A percentile compares a stretch with the other conserved stretches of the same genome.
phyloP scores from a whole-genome alignment of 1,139 yeast genomes.

The Kodamaea anthophila region DNA sequence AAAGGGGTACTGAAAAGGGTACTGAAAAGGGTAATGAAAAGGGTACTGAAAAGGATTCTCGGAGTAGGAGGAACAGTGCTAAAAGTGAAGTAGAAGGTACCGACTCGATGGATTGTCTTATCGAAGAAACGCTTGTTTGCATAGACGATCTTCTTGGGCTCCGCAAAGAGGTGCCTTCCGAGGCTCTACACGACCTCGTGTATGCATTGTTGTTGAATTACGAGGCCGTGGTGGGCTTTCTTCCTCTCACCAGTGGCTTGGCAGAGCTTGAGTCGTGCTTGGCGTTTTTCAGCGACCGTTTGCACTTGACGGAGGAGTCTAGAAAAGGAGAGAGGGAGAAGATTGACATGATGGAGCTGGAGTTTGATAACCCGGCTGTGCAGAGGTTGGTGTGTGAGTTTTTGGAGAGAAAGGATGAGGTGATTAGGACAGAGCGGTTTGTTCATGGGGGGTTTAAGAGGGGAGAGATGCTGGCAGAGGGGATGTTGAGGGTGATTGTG shows the following conservation, averaged over 20 bases:
- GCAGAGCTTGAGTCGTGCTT: constrained; percentile 17
- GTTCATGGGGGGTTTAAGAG: too few relatives aligned
- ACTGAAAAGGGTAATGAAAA: too few relatives aligned
- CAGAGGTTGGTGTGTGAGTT: constrained; percentile 15
- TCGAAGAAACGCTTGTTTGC: constrained; percentile 24
- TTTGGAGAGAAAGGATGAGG: too few relatives aligned
- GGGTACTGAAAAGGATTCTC: too few relatives aligned
- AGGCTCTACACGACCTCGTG: constrained; percentile 17
- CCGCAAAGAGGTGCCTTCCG: not conserved
- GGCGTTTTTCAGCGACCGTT: constrained; percentile 13
- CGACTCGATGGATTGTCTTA: too few relatives aligned
- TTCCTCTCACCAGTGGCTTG: constrained; percentile 10
- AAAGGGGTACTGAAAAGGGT: too few relatives aligned
- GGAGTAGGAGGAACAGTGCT: too few relatives aligned
- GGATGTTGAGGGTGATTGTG: too few relatives aligned
- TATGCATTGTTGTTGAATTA: constrained; percentile 29
- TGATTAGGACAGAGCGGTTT: too few relatives aligned
- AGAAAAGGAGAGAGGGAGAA: constrained; percentile 8
- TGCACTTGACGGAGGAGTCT: constrained; percentile 18
- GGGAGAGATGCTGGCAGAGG: too few relatives aligned
- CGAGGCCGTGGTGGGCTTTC: constrained; percentile 15
- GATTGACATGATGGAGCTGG: constrained; percentile 19
- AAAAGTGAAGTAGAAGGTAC: too few relatives aligned
- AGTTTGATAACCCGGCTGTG: constrained; percentile 28
- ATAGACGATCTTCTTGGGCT: constrained; percentile 16